Conservation (phyloP, 805 yeast species). For the Kluyveromyces dobzhanskii region DNA sequence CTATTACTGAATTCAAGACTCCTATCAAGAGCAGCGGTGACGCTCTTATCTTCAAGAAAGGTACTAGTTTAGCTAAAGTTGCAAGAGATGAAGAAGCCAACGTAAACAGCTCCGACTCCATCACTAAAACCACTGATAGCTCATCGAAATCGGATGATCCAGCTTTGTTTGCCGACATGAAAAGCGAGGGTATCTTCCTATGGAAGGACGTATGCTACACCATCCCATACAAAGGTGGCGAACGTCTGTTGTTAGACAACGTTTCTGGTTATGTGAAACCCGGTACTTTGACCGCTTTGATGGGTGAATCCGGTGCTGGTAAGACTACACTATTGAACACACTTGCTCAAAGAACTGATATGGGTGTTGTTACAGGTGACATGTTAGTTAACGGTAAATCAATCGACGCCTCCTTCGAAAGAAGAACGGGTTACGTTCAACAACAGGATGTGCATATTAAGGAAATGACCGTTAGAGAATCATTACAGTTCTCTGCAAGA, state of each 20-base stretch:
- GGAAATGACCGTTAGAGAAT: conserved; percentile 28
- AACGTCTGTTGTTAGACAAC: conserved; percentile 45
- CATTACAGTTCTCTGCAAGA: conserved; percentile 40
- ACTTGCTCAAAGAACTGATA: conserved; percentile 41
- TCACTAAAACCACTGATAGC: conserved; percentile 4
- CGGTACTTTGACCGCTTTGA: conserved; percentile 51
- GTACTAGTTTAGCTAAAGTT: conserved; percentile 29
- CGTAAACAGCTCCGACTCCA: conserved; percentile 6
- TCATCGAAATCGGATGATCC: conserved; percentile 7
- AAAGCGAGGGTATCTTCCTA: conserved; percentile 24
- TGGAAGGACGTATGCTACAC: conserved; percentile 30
- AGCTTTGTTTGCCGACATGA: conserved; percentile 19
- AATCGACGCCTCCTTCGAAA: conserved; percentile 41
- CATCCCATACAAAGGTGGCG: conserved; percentile 30
- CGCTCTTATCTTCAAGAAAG: conserved; percentile 42
- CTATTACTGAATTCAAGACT: conserved; percentile 18
- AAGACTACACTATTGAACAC: conserved; percentile 50
- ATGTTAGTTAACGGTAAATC: conserved; percentile 46
- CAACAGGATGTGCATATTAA: conserved; percentile 47
- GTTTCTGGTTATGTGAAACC: conserved; percentile 41
- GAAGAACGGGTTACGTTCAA: conserved; percentile 50
- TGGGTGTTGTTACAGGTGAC: conserved; percentile 49
- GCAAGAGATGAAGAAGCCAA: conserved; percentile 15
- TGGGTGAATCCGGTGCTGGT: conserved; percentile 64
- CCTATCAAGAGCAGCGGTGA: conserved; percentile 29